A percentile compares a stretch with the other conserved stretches of the same genome.
phyloP scores from a whole-genome alignment of 1,284 basidiomycete genomes.

The Rhizopogon parksii region DNA sequence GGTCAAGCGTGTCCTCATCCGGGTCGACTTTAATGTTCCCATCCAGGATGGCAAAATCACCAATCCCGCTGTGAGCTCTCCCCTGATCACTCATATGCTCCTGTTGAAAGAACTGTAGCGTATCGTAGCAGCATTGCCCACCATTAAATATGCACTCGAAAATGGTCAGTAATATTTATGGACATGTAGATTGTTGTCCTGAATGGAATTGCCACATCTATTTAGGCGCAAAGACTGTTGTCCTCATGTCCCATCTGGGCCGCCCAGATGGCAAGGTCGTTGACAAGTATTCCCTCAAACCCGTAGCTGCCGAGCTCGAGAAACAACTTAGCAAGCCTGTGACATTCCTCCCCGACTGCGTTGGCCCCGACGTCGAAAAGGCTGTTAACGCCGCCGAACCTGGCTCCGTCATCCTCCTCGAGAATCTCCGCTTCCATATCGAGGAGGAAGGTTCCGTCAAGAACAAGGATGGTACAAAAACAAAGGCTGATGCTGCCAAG shows the following conservation, averaged over 20 bases:
- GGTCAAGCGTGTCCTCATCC: conserved; percentile 89
- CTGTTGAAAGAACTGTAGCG: conserved; percentile 47
- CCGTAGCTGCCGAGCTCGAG: conserved; percentile 73
- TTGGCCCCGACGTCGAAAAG: conserved; percentile 80
- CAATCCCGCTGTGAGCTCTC: conserved; percentile 79
- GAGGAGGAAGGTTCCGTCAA: conserved; percentile 96
- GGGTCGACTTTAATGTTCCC: conserved; percentile 99
- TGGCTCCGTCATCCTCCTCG: conserved; percentile 88
- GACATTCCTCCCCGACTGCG: conserved; percentile 81
- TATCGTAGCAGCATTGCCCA: conserved; percentile 94
- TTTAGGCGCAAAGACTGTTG: conserved; percentile 75
- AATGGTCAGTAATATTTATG: conserved; percentile 48
- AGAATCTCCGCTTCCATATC: conserved; percentile 98
- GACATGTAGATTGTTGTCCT: not conserved
- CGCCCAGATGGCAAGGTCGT: conserved; percentile 92
- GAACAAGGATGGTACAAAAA: conserved; percentile 89
- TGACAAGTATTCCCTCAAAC: conserved; percentile 88
- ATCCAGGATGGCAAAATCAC: conserved; percentile 87
- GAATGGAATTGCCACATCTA: not conserved
- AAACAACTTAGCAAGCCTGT: conserved; percentile 64
- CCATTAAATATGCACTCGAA: conserved; percentile 91
- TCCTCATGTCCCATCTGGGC: conserved; percentile 97
- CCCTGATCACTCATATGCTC: not conserved
- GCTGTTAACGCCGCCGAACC: conserved; percentile 64
- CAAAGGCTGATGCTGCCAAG: conserved; percentile 80